phyloP scores from a whole-genome alignment of 208 protist genomes.

The Leishmania tarentolae region DNA sequence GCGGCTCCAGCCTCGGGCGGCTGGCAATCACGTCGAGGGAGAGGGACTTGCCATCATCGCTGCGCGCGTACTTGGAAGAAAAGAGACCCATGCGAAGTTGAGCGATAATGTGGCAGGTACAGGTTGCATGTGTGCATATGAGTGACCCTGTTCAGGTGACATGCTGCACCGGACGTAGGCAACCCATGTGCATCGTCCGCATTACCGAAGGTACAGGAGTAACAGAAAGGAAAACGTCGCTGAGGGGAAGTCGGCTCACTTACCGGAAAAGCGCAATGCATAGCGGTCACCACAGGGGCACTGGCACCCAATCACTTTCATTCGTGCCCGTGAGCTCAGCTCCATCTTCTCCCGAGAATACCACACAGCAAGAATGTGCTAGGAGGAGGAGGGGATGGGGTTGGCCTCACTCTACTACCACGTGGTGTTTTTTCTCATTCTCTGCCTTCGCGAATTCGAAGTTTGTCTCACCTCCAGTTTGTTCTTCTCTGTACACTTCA shows the following conservation, averaged over 20 bases:
- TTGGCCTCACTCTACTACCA: neutral
- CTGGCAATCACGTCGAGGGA: slow-evolving; percentile 44
- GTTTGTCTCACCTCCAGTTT: neutral
- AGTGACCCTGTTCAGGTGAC: neutral
- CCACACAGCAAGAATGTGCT: neutral
- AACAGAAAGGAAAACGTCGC: neutral
- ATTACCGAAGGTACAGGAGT: neutral
- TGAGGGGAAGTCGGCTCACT: neutral
- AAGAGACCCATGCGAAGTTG: slow-evolving; percentile 21
- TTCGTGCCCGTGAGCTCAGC: neutral
- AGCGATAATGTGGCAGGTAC: neutral
- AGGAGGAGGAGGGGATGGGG: neutral
- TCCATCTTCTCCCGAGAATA: neutral
- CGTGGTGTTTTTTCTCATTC: neutral
- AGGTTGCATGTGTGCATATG: neutral
- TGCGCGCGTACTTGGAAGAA: slow-evolving; percentile 10
- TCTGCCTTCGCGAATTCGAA: neutral
- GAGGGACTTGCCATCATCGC: slow-evolving; percentile 7
- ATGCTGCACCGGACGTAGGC: neutral
- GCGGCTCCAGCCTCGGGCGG: slow-evolving; percentile 39
- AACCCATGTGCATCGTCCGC: neutral
- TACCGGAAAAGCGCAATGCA: neutral
- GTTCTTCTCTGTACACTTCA: neutral
- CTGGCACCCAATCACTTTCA: neutral
- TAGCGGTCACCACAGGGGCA: neutral